These are phyloP conservation scores for Chamaecyparis obtusa DNA, from an alignment of 75 land plant genomes.

Conservation along the genomic window DNA sequence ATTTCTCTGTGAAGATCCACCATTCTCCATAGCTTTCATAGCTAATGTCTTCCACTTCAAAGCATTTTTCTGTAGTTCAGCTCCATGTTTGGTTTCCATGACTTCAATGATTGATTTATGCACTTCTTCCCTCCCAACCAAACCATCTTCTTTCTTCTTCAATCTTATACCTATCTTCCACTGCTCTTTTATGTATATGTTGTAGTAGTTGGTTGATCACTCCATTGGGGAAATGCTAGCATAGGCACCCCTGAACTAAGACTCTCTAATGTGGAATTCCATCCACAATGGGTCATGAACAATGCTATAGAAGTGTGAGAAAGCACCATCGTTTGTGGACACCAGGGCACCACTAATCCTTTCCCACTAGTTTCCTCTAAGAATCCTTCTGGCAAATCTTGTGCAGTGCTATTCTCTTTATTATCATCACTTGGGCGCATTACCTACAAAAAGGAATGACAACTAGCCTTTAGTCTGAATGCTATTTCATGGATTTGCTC, in stretches of 20 bases:
- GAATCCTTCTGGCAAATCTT: conserved; percentile 13
- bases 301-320: conserved; percentile 25
- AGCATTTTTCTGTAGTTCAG: conserved; percentile 37
- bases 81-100: conserved; percentile 24
- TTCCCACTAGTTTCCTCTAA: conserved; percentile 5
- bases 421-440: conserved; percentile 2
- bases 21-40: conserved; percentile 32
- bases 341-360: conserved; percentile 29
- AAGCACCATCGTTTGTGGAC: conserved; percentile 33
- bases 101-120: conserved; percentile 33
- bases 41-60: conserved; percentile 45
- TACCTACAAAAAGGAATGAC: conserved; percentile 35
- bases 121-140: conserved; percentile 43
- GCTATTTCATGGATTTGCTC: conserved; percentile 33
- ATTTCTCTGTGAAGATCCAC: conserved; percentile 57
- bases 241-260: conserved; percentile 34
- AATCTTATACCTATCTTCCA: conserved; percentile 22
- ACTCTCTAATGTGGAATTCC: conserved; percentile 47
- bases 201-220: conserved; percentile 33
- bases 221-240: conserved; percentile 32
- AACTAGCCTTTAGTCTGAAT: conserved; percentile 19
- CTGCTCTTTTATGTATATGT: conserved; percentile 27
- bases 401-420: neutral
- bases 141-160: conserved; percentile 7
- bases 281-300: conserved; percentile 46